Percentiles rank a stretch among this genome's conserved stretches.
phyloP scores from a whole-genome alignment of 78 protist species.

The Dictyostelium discoideum region dicty_2.7 NC_007090.3:4524501-4525000 shows the following conservation, averaged over 20 bases:
- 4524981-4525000: slow-evolving; percentile 36
- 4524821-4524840: slow-evolving; percentile 20
- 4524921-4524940: not conserved
- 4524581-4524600: not conserved
- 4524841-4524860: slow-evolving; percentile 16
- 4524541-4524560: not conserved
- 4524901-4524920: not conserved
- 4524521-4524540: slow-evolving; percentile 1
- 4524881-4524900: not conserved
- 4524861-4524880: slow-evolving; percentile 23
- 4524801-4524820: slow-evolving; percentile 31
- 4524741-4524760: not conserved
- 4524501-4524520: slow-evolving; percentile 26
- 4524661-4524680: not conserved
- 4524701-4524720: slow-evolving; percentile 12
- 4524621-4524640: slow-evolving; percentile 22
- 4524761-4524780: not conserved
- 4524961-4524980: slow-evolving; percentile 29
- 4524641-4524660: not conserved
- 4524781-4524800: too few relatives aligned
- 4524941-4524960: not conserved
- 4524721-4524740: not conserved
- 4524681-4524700: slow-evolving; percentile 15
- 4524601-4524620: not conserved
- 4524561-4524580: not conserved